A percentile compares a stretch with the other conserved stretches of the same genome.
Conservation (phyloP, 495 filamentous ascomycete genomes). For the Aspergillus avenaceus region DNA sequence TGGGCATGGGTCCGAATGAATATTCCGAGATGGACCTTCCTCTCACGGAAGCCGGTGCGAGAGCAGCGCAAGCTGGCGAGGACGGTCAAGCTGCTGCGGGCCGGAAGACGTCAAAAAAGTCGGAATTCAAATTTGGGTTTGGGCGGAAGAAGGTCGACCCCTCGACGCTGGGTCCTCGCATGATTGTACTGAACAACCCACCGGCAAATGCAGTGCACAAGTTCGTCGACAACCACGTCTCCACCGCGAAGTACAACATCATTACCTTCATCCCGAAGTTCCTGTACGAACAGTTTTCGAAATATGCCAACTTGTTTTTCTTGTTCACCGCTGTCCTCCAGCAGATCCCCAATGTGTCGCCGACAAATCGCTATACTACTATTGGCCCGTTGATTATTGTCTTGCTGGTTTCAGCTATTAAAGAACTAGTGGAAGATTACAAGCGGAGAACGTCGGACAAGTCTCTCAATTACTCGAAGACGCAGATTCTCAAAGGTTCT, state of each 20-base stretch:
- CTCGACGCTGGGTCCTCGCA: slow-evolving; percentile 82
- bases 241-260: slow-evolving; percentile 96
- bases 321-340: slow-evolving; percentile 94
- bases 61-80: slow-evolving; percentile 36
- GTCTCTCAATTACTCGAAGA: slow-evolving; percentile 82
- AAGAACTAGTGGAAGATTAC: slow-evolving; percentile 92
- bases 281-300: slow-evolving; percentile 97
- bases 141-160: slow-evolving; percentile 81
- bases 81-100: slow-evolving; percentile 22
- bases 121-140: slow-evolving; percentile 93
- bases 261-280: slow-evolving; percentile 97
- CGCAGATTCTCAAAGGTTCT: slow-evolving; percentile 78
- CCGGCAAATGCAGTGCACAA: slow-evolving; percentile 85
- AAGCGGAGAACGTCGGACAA: slow-evolving; percentile 85
- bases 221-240: slow-evolving; percentile 93
- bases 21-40: slow-evolving; percentile 99
- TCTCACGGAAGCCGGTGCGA: slow-evolving; percentile 71
- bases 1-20: slow-evolving; percentile 86
- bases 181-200: slow-evolving; percentile 97
- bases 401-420: slow-evolving; percentile 86
- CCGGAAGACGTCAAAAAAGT: slow-evolving; percentile 58
- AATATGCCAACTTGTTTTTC: slow-evolving; percentile 99
- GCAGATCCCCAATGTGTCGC: slow-evolving; percentile 92
- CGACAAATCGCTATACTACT: slow-evolving; percentile 92
- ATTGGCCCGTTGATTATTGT: slow-evolving; percentile 90